phyloP scores from a whole-genome alignment of 352 stramenopile genomes.

The Thraustotheca clavata region DNA sequence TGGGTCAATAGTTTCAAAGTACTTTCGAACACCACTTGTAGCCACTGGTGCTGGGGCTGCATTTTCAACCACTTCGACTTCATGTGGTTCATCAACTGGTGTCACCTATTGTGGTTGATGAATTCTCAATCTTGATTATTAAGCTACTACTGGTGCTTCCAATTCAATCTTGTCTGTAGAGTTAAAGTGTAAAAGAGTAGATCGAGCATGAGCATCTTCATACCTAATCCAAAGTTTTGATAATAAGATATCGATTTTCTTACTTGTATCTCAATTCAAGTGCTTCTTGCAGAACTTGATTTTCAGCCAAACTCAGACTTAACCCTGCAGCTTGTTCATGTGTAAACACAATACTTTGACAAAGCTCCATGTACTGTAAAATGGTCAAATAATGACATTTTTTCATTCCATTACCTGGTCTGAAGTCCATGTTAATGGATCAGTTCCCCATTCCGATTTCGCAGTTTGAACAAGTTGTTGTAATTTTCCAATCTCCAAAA shows the following conservation, averaged over 20 bases:
- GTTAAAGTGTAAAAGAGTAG: too few species aligned
- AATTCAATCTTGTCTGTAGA: too few species aligned
- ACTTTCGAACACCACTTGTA: not conserved
- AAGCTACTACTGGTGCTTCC: not conserved
- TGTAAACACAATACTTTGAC: constrained; percentile 19
- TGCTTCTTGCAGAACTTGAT: constrained; percentile 10
- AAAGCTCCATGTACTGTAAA: constrained; percentile 19
- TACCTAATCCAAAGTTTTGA: not conserved
- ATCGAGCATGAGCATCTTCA: constrained; percentile 18
- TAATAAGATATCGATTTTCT: not conserved
- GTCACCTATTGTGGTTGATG: not conserved
- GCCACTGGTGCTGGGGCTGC: not conserved
- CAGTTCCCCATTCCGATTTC: constrained; percentile 1
- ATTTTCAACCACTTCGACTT: not conserved
- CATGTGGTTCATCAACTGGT: not conserved
- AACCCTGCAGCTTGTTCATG: constrained; percentile 10
- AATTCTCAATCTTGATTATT: not conserved
- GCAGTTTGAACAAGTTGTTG: constrained; percentile 2
- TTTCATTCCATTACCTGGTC: not conserved
- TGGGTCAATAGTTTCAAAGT: constrained; percentile 19
- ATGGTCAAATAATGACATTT: not conserved
- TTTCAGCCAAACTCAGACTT: constrained; percentile 10
- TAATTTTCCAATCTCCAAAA: constrained; percentile 3
- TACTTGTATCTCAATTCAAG: constrained; percentile 17
- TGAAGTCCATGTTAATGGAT: constrained; percentile 4